phyloP scores from a whole-genome alignment of 352 stramenopile genomes.

The Globisporangium heterothallicum region DNA sequence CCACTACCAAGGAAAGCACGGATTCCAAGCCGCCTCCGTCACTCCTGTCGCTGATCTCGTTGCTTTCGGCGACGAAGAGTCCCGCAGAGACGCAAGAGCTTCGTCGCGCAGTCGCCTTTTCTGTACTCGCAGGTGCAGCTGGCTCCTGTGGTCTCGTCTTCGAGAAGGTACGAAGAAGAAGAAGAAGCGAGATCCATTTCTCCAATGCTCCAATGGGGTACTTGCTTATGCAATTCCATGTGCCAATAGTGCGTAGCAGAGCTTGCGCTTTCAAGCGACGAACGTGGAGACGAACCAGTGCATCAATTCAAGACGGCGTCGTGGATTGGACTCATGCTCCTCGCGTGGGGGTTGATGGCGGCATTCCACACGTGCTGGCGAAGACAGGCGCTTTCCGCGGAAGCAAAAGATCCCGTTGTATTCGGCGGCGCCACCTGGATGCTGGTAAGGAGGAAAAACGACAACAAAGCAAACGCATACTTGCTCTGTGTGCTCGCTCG shows the following conservation, averaged over 20 bases:
- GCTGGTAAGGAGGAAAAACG: slow-evolving; percentile 12
- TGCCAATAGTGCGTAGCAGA: slow-evolving; percentile 15
- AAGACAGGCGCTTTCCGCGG: slow-evolving; percentile 1
- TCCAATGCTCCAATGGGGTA: too few relatives aligned
- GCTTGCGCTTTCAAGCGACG: background rate
- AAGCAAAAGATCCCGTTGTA: background rate
- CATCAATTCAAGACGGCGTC: background rate
- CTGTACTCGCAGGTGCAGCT: slow-evolving; percentile 20
- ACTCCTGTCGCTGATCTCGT: background rate
- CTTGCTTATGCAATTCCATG: background rate
- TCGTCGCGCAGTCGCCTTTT: slow-evolving; percentile 18
- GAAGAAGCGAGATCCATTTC: too few relatives aligned
- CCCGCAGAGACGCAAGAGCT: background rate
- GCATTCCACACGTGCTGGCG: slow-evolving; percentile 16
- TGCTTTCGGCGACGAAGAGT: background rate
- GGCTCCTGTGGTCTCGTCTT: slow-evolving; percentile 20
- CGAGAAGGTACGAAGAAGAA: slow-evolving; percentile 33
- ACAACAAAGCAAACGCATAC: too few relatives aligned
- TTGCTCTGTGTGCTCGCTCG: too few relatives aligned
- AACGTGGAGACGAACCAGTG: background rate
- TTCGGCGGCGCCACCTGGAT: too few relatives aligned
- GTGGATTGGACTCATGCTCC: slow-evolving; percentile 13
- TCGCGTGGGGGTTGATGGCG: slow-evolving; percentile 17
- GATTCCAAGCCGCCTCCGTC: background rate
- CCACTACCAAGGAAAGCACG: background rate